Evolutionary conservation across 306 rosid species (phyloP), one percentile per base, ranked within the genome.

Genomic region (Sicyos baderoa): DNA sequence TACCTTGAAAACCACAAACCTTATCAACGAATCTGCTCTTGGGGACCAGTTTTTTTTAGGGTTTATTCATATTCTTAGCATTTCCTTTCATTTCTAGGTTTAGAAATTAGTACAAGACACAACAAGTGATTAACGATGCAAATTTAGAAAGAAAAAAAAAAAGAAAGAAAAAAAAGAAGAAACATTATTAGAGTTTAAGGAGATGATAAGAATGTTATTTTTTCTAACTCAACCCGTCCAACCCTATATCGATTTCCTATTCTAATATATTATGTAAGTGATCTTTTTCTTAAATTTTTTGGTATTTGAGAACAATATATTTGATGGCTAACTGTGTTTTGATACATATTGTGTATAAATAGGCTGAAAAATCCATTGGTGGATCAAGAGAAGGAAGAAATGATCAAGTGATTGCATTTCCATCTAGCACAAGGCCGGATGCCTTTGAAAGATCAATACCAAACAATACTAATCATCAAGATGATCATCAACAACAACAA

Each of bases 361-460:
- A 66, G 71, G 55, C 0, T 16, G 71, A 66, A 25, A 66, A 66
- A 22, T 22, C 11, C 18, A 40, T 18, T 19, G 70, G 35, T 5
- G 70, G 53, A 63, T 63, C 69, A 42, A 63, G 53, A 0, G 49
- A 35, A 17, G 49, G 35, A 4, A 12, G 42, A 5, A 2, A 11
- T 13, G 50, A 55, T n/a, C n/a, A n/a, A 55, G 60, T 55, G 60
- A 55, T 21, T 35, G 6, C 6, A 9, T 22, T 12, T 3, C 23
- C 64, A 22, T 17, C 66, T 13, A 59, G 21, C 66, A 16, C 35
- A 35, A 57, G 10, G 67, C n/a, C n/a, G n/a, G 67, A 60, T 22
- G 21, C 6, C 4, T 29, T 17, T 6, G 67, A 61, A 37, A 35
- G 68, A 44, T 45, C 54, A 49, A 37, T 17, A 64, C 10, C 25